Conservation (phyloP, 1,139 yeast genomes). For the Maudiozyma humilis region DNA sequence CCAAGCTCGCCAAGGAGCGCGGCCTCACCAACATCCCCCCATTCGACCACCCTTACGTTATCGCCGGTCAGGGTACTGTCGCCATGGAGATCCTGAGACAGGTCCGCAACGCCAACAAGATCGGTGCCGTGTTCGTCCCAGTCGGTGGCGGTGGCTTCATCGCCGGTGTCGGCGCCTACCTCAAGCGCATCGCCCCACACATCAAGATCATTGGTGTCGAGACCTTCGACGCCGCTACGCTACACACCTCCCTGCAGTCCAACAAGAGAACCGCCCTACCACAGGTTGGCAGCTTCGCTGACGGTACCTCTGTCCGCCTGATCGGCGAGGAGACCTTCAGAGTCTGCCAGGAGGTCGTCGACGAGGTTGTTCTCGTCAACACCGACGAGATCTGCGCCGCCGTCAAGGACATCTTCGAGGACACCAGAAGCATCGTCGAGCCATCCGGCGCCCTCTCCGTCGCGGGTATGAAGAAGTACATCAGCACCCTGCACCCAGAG, state of each 20-base stretch:
- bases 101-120: constrained; percentile 51
- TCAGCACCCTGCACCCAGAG: constrained; percentile 50
- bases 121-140: constrained; percentile 83
- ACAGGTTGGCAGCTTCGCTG: constrained; percentile 96
- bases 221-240: constrained; percentile 88
- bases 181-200: constrained; percentile 96
- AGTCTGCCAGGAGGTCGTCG: constrained; percentile 67
- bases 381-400: constrained; percentile 98
- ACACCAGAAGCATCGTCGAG: constrained; percentile 87
- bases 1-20: constrained; percentile 54
- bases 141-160: constrained; percentile 97
- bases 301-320: constrained; percentile 93
- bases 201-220: constrained; percentile 93
- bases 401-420: constrained; percentile 91
- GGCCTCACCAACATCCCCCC: constrained; percentile 90
- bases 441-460: constrained; percentile 96
- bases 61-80: constrained; percentile 99
- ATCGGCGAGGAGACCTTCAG: constrained; percentile 90
- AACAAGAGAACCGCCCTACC: constrained; percentile 49
- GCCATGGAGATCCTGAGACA: constrained; percentile 91
- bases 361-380: constrained; percentile 76
- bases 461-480: constrained; percentile 85
- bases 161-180: constrained; percentile 82
- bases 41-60: constrained; percentile 92
- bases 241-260: constrained; percentile 60